phyloP scores from a whole-genome alignment of 352 stramenopile genomes.

The Phytophthora citrophthora region DNA sequence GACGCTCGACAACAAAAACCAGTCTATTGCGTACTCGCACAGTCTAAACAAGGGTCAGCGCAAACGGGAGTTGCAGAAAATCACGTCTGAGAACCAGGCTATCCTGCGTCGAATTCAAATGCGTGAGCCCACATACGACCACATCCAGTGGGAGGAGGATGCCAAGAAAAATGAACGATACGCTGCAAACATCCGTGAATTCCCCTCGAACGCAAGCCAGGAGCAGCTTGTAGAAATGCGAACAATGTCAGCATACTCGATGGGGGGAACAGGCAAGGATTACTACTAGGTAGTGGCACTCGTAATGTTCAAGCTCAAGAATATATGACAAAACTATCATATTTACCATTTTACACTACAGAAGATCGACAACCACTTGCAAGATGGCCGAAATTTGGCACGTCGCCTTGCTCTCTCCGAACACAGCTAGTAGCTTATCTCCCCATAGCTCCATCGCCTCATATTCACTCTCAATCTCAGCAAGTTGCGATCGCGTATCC shows the following conservation, averaged over 20 bases:
- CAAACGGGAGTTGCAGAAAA: conserved; percentile 88
- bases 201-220: conserved; percentile 51
- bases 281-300: conserved; percentile 35
- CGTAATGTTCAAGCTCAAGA: conserved; percentile 9
- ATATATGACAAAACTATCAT: conserved; percentile 26
- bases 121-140: conserved; percentile 90
- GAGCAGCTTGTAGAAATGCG: conserved; percentile 55
- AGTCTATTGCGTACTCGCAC: conserved; percentile 74
- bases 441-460: conserved; percentile 66
- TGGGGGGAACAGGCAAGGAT: conserved; percentile 44
- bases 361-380: conserved; percentile 40
- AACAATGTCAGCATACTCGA: conserved; percentile 66
- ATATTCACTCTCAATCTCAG: conserved; percentile 65
- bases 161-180: conserved; percentile 87
- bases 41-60: conserved; percentile 86
- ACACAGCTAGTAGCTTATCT: conserved; percentile 66
- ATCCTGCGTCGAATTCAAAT: conserved; percentile 92
- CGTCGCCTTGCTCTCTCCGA: conserved; percentile 72
- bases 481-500: conserved; percentile 40
- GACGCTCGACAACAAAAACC: conserved; percentile 88
- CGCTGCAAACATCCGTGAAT: conserved; percentile 90
- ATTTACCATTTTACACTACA: conserved; percentile 19
- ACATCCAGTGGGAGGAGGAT: conserved; percentile 91
- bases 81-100: conserved; percentile 86
- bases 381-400: conserved; percentile 66